These are phyloP conservation scores for Buddleja alternifolia DNA, from an alignment of 257 asterid species.

Conservation along the genomic window DNA sequence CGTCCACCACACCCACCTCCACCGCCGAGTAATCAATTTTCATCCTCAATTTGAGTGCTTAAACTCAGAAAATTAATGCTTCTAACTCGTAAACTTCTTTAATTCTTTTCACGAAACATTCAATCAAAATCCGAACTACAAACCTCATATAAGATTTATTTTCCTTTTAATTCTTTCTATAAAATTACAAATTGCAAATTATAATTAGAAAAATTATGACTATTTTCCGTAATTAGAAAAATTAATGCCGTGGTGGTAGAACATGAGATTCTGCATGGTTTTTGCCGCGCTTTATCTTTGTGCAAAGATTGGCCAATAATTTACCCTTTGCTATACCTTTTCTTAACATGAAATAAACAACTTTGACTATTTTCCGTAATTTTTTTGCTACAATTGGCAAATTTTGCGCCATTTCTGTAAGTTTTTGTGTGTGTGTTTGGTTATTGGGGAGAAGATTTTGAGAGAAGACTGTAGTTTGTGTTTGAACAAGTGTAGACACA, in stretches of 20 bases:
- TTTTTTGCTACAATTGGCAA: conserved; percentile 77
- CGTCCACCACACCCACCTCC: too few relatives aligned
- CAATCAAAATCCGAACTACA: too few relatives aligned
- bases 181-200: too few relatives aligned
- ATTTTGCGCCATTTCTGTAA: conserved; percentile 72
- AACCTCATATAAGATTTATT: too few relatives aligned
- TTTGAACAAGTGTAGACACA: conserved; percentile 18
- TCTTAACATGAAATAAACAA: conserved; percentile 62
- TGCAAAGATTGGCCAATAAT: conserved; percentile 55
- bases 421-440: background rate
- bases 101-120: too few relatives aligned
- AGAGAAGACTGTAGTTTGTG: conserved; percentile 28
- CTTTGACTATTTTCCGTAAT: conserved; percentile 60
- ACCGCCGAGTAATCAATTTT: too few relatives aligned
- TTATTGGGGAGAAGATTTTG: conserved; percentile 13
- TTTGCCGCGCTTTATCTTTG: conserved; percentile 71
- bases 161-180: too few relatives aligned
- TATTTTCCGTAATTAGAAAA: too few relatives aligned
- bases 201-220: too few relatives aligned
- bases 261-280: conserved; percentile 69
- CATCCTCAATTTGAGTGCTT: too few relatives aligned
- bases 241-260: conserved; percentile 47
- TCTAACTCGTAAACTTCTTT: too few relatives aligned
- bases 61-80: too few relatives aligned
- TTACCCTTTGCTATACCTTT: conserved; percentile 73